Conservation (phyloP, 768 basidiomycete genomes). For the Psilocybe cubensis region DNA sequence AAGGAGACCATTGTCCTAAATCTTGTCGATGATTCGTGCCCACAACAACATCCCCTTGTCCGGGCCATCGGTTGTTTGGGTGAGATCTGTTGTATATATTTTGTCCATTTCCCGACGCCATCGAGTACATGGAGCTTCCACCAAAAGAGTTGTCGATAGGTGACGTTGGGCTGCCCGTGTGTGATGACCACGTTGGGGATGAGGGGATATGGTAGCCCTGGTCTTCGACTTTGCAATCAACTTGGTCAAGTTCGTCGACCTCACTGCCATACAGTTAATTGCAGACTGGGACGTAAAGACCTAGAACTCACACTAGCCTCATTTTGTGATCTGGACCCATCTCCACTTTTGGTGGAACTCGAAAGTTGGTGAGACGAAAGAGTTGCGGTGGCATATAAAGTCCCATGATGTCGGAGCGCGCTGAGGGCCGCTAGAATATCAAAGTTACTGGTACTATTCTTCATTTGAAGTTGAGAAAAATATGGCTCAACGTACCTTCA, state of each 20-base stretch:
- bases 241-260: conserved; percentile 46
- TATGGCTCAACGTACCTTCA: conserved; percentile 44
- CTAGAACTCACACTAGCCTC: conserved; percentile 59
- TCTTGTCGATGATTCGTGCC: conserved; percentile 31
- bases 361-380: conserved; percentile 80
- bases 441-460: neutral
- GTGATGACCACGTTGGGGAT: conserved; percentile 40
- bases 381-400: conserved; percentile 78
- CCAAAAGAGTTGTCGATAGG: conserved; percentile 39
- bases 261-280: conserved; percentile 36
- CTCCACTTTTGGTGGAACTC: conserved; percentile 82
- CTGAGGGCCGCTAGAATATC: conserved; percentile 58
- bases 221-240: conserved; percentile 55
- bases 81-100: conserved; percentile 29
- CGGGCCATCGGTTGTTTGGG: conserved; percentile 32
- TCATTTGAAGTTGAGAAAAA: neutral
- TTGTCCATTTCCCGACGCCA: conserved; percentile 25
- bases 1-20: conserved; percentile 25
- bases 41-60: conserved; percentile 29
- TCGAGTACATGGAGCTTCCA: conserved; percentile 34
- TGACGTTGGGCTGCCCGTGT: conserved; percentile 32
- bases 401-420: conserved; percentile 70
- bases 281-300: neutral
- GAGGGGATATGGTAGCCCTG: conserved; percentile 43
- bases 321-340: conserved; percentile 70